Percentiles rank a stretch among this genome's conserved stretches.
These are phyloP conservation scores for Triadica sebifera DNA, from an alignment of 345 rosid species.

Conservation along the genomic window DNA sequence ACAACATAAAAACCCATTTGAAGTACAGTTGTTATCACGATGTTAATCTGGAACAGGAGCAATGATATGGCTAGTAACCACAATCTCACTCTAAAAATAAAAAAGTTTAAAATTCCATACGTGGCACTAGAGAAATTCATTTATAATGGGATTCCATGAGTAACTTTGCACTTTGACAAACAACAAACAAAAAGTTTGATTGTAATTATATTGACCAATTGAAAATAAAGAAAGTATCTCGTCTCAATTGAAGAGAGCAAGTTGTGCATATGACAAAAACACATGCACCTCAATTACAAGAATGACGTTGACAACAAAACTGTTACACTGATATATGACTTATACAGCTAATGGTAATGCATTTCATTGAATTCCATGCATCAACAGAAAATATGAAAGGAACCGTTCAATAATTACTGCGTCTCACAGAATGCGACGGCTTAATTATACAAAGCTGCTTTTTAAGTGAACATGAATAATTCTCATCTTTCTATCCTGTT, in stretches of 20 bases:
- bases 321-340: too few relatives aligned
- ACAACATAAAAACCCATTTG: not conserved
- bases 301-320: too few relatives aligned
- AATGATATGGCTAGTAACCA: not conserved
- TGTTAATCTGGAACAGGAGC: not conserved
- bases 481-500: not conserved
- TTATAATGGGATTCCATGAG: not conserved
- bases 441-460: too few relatives aligned
- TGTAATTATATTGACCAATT: not conserved
- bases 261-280: not conserved
- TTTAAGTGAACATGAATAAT: too few relatives aligned
- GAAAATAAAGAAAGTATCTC: not conserved
- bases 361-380: not conserved
- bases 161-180: not conserved
- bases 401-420: too few relatives aligned
- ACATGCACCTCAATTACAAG: too few relatives aligned
- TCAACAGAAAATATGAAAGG: not conserved
- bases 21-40: not conserved
- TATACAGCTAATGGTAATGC: too few relatives aligned
- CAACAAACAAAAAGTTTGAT: not conserved
- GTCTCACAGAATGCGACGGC: too few relatives aligned
- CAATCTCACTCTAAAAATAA: not conserved
- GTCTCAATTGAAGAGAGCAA: not conserved
- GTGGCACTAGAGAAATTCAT: not conserved
- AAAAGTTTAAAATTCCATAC: not conserved